These are phyloP conservation scores for Fusarium sulawesiense DNA, from an alignment of 2,329 filamentous ascomycete species.

Conservation along the genomic window DNA sequence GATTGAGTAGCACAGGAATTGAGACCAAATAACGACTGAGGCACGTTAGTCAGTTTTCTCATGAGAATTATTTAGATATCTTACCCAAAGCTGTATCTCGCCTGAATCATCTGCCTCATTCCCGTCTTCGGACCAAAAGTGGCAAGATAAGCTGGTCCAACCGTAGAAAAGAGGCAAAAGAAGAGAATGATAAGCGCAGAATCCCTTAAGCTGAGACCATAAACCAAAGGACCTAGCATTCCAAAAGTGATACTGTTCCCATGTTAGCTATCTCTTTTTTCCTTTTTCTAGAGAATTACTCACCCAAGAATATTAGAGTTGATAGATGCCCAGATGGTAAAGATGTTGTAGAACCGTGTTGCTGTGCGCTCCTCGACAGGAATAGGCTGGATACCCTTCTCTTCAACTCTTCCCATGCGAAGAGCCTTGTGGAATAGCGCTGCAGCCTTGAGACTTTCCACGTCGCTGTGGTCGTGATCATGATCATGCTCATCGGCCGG, in stretches of 20 bases:
- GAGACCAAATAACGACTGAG: conserved; percentile 65
- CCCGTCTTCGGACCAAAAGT: conserved; percentile 71
- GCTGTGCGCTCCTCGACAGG: conserved; percentile 56
- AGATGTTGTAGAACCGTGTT: conserved; percentile 57
- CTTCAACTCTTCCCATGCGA: conserved; percentile 56
- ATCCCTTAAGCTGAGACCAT: conserved; percentile 66
- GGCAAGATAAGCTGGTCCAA: conserved; percentile 66
- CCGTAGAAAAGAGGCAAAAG: conserved; percentile 67
- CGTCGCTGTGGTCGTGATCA: conserved; percentile 42
- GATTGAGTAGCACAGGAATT: conserved; percentile 70
- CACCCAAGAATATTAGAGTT: conserved; percentile 61
- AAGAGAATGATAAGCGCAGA: conserved; percentile 71
- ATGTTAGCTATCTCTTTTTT: conserved; percentile 7
- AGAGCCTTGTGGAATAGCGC: conserved; percentile 50
- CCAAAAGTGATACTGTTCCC: conserved; percentile 67
- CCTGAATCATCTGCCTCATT: conserved; percentile 74
- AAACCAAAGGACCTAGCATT: conserved; percentile 68
- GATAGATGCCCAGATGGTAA: conserved; percentile 62
- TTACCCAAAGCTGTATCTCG: conserved; percentile 71
- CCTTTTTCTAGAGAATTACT: conserved; percentile 22
- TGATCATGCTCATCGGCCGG: conserved; percentile 33
- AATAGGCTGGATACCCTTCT: conserved; percentile 58
- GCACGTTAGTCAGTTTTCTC: background rate
- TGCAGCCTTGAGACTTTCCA: conserved; percentile 43
- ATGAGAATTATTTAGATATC: background rate